These are phyloP conservation scores for Eremothecium coryli DNA, from an alignment of 1,139 yeast species.

Conservation along the genomic window DNA sequence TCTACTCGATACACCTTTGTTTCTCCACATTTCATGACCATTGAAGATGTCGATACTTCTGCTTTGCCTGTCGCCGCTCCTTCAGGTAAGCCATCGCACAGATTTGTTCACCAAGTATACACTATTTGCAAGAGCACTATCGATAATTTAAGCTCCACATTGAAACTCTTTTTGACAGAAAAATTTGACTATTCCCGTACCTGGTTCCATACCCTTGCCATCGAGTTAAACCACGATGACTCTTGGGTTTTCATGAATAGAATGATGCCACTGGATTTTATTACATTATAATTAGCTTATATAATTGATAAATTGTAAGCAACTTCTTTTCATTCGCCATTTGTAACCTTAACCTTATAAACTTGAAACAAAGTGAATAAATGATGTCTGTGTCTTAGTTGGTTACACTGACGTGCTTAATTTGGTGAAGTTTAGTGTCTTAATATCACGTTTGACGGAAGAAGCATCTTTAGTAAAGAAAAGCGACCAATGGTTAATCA, in stretches of 20 bases:
- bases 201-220: constrained; percentile 3
- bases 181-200: constrained; percentile 4
- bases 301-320: constrained; percentile 5
- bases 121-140: constrained; percentile 12
- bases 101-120: constrained; percentile 13
- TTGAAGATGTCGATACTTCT: constrained; percentile 2
- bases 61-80: constrained; percentile 1
- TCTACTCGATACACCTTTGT: constrained; percentile 9
- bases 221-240: constrained; percentile 2
- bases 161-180: constrained; percentile 1
- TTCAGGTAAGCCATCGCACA: constrained; percentile 6
- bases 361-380: no score
- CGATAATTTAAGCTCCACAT: not conserved
- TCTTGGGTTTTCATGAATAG: not conserved
- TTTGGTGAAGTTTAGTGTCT: no score
- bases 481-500: no score
- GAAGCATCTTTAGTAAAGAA: no score
- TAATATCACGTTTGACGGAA: no score
- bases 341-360: no score
- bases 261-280: constrained; percentile 5
- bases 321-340: no score
- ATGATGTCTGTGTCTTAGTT: no score
- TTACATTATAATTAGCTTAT: constrained; percentile 1
- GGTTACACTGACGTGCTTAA: no score
- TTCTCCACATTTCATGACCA: constrained; percentile 1